Base-by-base conservation (phyloP, 2,329 filamentous ascomycete genomes). In the Aspergillus aculeatinus region DNA sequence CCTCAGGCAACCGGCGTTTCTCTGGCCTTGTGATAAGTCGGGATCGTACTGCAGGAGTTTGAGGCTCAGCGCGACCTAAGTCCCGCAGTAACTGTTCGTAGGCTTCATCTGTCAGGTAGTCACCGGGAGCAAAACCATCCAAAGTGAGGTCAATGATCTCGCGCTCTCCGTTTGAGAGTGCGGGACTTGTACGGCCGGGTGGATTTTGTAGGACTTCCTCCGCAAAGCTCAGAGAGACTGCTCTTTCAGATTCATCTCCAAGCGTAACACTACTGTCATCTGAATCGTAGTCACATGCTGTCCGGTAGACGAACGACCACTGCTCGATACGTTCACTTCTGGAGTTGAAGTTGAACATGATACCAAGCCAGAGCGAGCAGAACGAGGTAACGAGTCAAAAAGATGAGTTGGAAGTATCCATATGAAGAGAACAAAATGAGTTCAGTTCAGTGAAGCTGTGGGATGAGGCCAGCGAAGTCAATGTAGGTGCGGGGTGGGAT, bases 41-140 rank as follows among this genome's bases (percentile, higher is more conserved):
- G 16, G 19, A 14, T 35, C 11, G 35, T 10, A 23, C 4, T 14
- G 29, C 6, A 29, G 16, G 2, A 31, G 57, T 19, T 16, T 27
- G 44, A 48, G 25, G 16, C 19, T 39, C 31, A 19, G 39, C 29
- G 16, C 29, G 23, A 12, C 54, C 33, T 53, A 65, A 67, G 19
- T 58, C 11, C 7, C 55, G 51, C 0, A 67, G 55, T 0, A 73
- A 44, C 0, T 35, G 29, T 7, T 65, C 62, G 11, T 70, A 67
- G 4, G 67, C 61, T 5, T 70, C 68, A n/a, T 74, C 72, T 0
- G 67, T 64, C 4, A 70, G 55, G 25, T 67, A 73, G 25, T 74
- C 70, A 1, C 65, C 65, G 1, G 67, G 62, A 5, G 59, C 42
- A 39, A 70, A 29, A 0, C 49, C 50, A 4, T 35, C 47, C 0